Base-by-base conservation (phyloP, 2,329 filamentous ascomycete species). In the Cercospora zeae-maydis region DNA sequence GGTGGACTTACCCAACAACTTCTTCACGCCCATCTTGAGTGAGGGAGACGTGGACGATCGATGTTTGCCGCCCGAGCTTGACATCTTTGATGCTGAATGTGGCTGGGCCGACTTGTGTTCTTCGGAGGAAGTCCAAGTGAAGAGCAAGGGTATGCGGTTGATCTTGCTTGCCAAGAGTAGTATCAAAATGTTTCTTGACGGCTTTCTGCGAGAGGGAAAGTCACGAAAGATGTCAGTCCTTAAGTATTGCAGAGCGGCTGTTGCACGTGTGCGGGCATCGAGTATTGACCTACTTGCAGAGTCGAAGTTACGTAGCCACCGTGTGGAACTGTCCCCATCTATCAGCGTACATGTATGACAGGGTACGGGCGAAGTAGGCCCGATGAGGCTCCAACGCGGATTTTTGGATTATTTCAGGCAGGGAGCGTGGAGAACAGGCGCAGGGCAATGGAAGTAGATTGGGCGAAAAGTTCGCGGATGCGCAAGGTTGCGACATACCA, bases 251-350 rank as follows among this genome's bases (percentile, higher is more conserved):
- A 19, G 37, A 42, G 16, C 21, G 37, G 42, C 24, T 30, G 30
- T 8, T 59, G 30, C 37, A 63, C 54, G 60, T 49, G 61, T 37
- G 33, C 24, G 30, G 13, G 16, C 19, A 39, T 53, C 24, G 31
- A 51, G n/a, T 47, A 36, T 42, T 52, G 34, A 59, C 58, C 58
- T 62, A 64, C 67, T 53, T 67, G 65, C 65, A 91, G 81, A 54
- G 83, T 80, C 0, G 86, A 81, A 9, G 87, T 87, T 14, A 89
- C 84, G 69, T 88, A 89, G 62, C 88, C 88, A 58, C 88, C 88
- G 74, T 91, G 87, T 5, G 88, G 88, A 11, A 91, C 88, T 88
- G 70, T 36, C 3, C 36, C 31, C 33, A 51, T 2, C 16, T 36
- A 30, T 59, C 33, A 63, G 53, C 58, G 47, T n/a, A n/a, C n/a